phyloP scores from a whole-genome alignment of 192 early-diverging fungal species.

The Backusella psychrophila region DNA sequence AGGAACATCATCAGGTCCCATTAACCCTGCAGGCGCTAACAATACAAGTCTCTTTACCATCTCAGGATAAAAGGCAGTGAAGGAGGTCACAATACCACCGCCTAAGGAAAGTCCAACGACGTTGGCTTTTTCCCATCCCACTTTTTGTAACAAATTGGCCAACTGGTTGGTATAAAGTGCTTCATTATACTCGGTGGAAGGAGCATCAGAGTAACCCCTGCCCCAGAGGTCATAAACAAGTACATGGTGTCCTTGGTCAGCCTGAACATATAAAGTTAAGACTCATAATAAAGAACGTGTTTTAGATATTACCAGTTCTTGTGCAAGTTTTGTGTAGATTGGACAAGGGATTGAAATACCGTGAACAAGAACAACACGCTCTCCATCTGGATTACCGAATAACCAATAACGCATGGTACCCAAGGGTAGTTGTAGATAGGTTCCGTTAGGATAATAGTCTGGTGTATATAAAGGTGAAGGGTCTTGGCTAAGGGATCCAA shows the following conservation, averaged over 20 bases:
- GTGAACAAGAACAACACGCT: slow-evolving; percentile 44
- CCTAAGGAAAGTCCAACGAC: slow-evolving; percentile 46
- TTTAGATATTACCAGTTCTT: slow-evolving; percentile 13
- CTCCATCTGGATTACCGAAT: slow-evolving; percentile 38
- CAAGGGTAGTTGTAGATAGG: slow-evolving; percentile 27
- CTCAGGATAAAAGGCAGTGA: slow-evolving; percentile 38
- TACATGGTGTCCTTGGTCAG: slow-evolving; percentile 37
- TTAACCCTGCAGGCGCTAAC: slow-evolving; percentile 47
- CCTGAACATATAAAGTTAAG: slow-evolving; percentile 27
- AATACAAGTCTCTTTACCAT: slow-evolving; percentile 41
- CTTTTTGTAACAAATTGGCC: slow-evolving; percentile 38
- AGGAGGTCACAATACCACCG: slow-evolving; percentile 45
- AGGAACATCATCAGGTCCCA: slow-evolving; percentile 26
- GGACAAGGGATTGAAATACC: slow-evolving; percentile 31
- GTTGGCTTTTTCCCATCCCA: slow-evolving; percentile 40
- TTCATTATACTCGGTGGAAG: slow-evolving; percentile 37
- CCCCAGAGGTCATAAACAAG: slow-evolving; percentile 51
- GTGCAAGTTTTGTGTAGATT: slow-evolving; percentile 3
- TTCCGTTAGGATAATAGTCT: slow-evolving; percentile 30
- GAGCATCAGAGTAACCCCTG: slow-evolving; percentile 44
- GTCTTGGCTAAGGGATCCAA: slow-evolving; percentile 32
- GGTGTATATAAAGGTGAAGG: slow-evolving; percentile 33
- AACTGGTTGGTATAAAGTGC: slow-evolving; percentile 41
- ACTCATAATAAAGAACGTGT: not conserved
- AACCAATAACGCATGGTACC: slow-evolving; percentile 45